Percentiles rank a stretch among this genome's conserved stretches.
These are phyloP conservation scores for Tilletia indica DNA, from an alignment of 1,284 basidiomycete species.

Conservation along the genomic window DNA sequence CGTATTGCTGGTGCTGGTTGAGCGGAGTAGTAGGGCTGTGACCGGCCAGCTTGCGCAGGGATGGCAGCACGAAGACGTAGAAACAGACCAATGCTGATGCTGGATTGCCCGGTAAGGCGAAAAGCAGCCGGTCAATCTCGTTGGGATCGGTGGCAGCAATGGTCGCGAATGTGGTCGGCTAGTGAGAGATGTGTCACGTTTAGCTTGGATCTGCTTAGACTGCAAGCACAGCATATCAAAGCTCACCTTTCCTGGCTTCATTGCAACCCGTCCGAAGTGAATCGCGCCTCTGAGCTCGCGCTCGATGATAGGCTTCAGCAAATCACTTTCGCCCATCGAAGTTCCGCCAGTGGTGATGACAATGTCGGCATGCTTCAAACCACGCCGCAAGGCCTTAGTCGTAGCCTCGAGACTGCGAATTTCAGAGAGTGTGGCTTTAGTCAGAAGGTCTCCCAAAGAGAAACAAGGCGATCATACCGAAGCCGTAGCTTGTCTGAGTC, in stretches of 20 bases:
- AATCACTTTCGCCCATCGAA: constrained; percentile 81
- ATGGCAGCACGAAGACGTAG: constrained; percentile 78
- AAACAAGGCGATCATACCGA: neutral
- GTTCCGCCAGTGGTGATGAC: constrained; percentile 82
- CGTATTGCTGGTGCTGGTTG: constrained; percentile 5
- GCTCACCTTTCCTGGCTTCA: constrained; percentile 58
- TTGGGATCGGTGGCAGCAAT: constrained; percentile 57
- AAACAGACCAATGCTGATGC: constrained; percentile 85
- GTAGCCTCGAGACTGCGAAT: constrained; percentile 66
- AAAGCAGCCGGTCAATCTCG: constrained; percentile 64
- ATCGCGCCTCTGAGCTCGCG: constrained; percentile 70
- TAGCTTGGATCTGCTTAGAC: too few species aligned
- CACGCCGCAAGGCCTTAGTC: constrained; percentile 63
- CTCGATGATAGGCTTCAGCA: constrained; percentile 80
- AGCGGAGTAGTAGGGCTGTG: neutral
- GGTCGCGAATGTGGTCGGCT: constrained; percentile 74
- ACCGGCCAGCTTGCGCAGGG: constrained; percentile 65
- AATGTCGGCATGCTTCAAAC: constrained; percentile 68
- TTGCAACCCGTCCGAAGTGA: constrained; percentile 71
- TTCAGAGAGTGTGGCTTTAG: too few species aligned
- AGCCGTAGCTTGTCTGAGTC: neutral
- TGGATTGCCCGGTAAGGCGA: constrained; percentile 83
- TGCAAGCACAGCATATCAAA: too few species aligned
- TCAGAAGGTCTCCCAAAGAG: neutral
- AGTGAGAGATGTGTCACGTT: neutral